Percentiles rank a stretch among this genome's conserved stretches.
These are phyloP conservation scores for Beauveria asiatica DNA, from an alignment of 2,329 filamentous ascomycete genomes.

Conservation along the genomic window DNA sequence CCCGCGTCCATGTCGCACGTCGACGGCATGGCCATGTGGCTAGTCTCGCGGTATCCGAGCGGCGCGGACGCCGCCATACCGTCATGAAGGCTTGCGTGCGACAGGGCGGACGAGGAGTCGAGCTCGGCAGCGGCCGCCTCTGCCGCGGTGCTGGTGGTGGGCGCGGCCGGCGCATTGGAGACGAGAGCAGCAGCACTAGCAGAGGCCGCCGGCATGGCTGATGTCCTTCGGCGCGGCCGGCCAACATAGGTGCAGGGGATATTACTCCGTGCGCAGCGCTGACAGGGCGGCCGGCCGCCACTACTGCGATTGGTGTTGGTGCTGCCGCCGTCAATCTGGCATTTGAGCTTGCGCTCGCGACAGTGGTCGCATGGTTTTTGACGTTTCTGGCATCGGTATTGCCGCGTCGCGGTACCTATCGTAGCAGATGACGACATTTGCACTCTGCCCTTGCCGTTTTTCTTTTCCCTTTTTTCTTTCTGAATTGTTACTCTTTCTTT, in stretches of 20 bases:
- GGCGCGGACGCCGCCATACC: neutral
- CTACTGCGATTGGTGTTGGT: neutral
- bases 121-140: neutral
- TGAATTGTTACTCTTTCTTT: neutral
- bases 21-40: neutral
- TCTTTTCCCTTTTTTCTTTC: neutral
- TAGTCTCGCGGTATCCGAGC: neutral
- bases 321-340: constrained; percentile 5
- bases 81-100: neutral
- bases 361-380: constrained; percentile 11
- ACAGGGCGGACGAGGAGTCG: neutral
- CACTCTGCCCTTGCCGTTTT: neutral
- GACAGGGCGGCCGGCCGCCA: constrained; percentile 2
- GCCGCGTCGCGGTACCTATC: neutral
- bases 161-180: neutral
- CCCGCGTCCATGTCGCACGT: neutral
- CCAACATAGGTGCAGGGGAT: constrained; percentile 12
- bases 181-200: neutral
- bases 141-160: neutral
- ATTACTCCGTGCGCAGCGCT: constrained; percentile 6
- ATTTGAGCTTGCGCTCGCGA: constrained; percentile 13
- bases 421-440: neutral
- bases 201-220: neutral
- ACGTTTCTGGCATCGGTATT: constrained; percentile 13
- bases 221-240: constrained; percentile 6